These are phyloP conservation scores for Pontederia paniculata DNA, from an alignment of 176 grass and related monocot species.

Conservation along the genomic window DNA sequence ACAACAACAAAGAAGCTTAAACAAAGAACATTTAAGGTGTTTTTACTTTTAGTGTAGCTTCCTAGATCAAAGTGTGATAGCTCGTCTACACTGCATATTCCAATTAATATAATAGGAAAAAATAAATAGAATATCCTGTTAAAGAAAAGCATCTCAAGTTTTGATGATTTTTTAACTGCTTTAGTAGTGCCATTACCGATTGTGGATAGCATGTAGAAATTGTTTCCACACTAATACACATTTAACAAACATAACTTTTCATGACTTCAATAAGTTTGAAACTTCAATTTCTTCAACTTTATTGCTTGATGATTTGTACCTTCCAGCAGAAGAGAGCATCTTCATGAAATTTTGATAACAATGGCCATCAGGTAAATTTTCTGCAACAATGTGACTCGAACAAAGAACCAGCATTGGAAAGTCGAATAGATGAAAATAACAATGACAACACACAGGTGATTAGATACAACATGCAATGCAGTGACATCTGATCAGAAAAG, in stretches of 20 bases:
- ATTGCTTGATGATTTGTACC: slow-evolving; percentile 27
- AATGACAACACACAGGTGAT: not conserved
- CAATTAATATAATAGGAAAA: too few relatives aligned
- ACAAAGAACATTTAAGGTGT: too few relatives aligned
- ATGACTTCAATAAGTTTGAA: not conserved
- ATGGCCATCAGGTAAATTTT: slow-evolving; percentile 98
- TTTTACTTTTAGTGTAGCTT: too few relatives aligned
- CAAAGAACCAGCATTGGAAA: slow-evolving; percentile 9
- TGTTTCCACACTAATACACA: slow-evolving; percentile 75
- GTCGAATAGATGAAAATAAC: not conserved
- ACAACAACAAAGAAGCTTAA: too few relatives aligned
- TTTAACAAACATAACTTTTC: not conserved
- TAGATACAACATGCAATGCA: slow-evolving; percentile 53
- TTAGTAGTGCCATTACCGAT: slow-evolving; percentile 66
- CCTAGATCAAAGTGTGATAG: too few relatives aligned
- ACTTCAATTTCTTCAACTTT: not conserved
- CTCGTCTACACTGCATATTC: too few relatives aligned
- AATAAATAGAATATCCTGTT: slow-evolving; percentile 53
- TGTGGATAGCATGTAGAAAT: slow-evolving; percentile 97
- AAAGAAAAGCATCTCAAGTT: slow-evolving; percentile 97
- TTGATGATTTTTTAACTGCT: slow-evolving; percentile 62
- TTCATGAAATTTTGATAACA: slow-evolving; percentile 98
- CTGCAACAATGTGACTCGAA: slow-evolving; percentile 82
- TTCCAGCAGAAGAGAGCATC: slow-evolving; percentile 85
- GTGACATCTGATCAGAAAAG: slow-evolving; percentile 84